Percentiles rank a stretch among this genome's conserved stretches.
These are phyloP conservation scores for Immersiella caudata DNA, from an alignment of 495 filamentous ascomycete genomes.

Conservation along the genomic window DNA sequence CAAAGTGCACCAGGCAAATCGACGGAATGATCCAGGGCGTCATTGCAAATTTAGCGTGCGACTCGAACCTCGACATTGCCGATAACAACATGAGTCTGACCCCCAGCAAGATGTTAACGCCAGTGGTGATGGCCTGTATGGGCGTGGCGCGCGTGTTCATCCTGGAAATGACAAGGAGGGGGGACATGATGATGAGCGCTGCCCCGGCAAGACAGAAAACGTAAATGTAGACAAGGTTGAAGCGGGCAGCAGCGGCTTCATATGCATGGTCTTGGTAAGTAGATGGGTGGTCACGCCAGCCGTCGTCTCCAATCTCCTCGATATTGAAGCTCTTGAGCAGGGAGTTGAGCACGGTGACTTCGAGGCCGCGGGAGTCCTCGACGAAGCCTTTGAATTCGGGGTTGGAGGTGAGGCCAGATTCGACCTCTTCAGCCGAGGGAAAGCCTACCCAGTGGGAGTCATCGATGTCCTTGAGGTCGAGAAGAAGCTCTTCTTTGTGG, in stretches of 20 bases:
- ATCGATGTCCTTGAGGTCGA: background rate
- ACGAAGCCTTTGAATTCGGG: background rate
- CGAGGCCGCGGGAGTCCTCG: background rate
- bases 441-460: background rate
- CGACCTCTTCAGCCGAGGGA: background rate
- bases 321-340: conserved; percentile 9
- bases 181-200: background rate
- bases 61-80: conserved; percentile 4
- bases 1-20: conserved; percentile 4
- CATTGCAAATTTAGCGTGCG: conserved; percentile 5
- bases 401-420: background rate
- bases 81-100: conserved; percentile 6
- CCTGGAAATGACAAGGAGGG: background rate
- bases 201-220: conserved; percentile 4
- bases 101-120: background rate
- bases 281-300: background rate
- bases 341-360: conserved; percentile 9
- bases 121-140: background rate
- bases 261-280: conserved; percentile 1
- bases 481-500: background rate
- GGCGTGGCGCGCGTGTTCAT: background rate
- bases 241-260: background rate
- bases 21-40: conserved; percentile 8
- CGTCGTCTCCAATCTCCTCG: conserved; percentile 1
- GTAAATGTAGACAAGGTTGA: conserved; percentile 7